Percentiles rank a stretch among this genome's conserved stretches.
These are phyloP conservation scores for Phytophthora cactorum DNA, from an alignment of 352 stramenopile species.

Conservation along the genomic window DNA sequence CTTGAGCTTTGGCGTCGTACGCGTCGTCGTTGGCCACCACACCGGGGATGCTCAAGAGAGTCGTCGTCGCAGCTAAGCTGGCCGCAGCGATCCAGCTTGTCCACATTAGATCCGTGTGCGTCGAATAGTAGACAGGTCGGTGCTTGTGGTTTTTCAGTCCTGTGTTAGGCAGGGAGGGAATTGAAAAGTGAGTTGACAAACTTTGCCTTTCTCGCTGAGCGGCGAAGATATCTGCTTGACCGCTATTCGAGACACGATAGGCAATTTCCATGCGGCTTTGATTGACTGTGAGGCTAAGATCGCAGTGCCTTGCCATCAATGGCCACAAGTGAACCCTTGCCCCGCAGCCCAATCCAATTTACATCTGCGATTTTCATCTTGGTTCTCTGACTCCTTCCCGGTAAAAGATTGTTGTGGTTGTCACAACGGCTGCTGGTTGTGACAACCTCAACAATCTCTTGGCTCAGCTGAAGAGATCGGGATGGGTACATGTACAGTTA, in stretches of 20 bases:
- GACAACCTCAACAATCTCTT: background rate
- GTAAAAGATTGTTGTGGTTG: slow-evolving; percentile 1
- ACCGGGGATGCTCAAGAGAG: background rate
- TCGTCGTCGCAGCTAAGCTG: slow-evolving; percentile 9
- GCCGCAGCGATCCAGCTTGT: slow-evolving; percentile 17
- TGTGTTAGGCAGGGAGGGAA: slow-evolving; percentile 24
- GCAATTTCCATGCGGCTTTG: background rate
- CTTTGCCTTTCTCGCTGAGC: slow-evolving; percentile 12
- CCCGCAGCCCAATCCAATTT: slow-evolving; percentile 26
- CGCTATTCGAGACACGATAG: slow-evolving; percentile 4
- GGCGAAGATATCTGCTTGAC: background rate
- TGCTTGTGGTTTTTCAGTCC: slow-evolving; percentile 14
- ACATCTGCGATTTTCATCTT: slow-evolving; percentile 22
- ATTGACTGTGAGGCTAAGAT: slow-evolving; percentile 6
- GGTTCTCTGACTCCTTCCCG: slow-evolving; percentile 1
- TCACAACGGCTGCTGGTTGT: background rate
- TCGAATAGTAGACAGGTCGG: background rate
- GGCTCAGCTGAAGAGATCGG: background rate
- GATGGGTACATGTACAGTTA: background rate
- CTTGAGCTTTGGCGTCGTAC: slow-evolving; percentile 32
- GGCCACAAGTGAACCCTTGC: slow-evolving; percentile 24
- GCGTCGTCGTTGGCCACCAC: slow-evolving; percentile 9
- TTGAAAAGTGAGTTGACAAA: slow-evolving; percentile 26
- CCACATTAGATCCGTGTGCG: slow-evolving; percentile 14
- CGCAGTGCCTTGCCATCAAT: slow-evolving; percentile 1